Evolutionary conservation across 208 protist genomes (phyloP).

Genomic region (Entamoeba histolytica): DNA sequence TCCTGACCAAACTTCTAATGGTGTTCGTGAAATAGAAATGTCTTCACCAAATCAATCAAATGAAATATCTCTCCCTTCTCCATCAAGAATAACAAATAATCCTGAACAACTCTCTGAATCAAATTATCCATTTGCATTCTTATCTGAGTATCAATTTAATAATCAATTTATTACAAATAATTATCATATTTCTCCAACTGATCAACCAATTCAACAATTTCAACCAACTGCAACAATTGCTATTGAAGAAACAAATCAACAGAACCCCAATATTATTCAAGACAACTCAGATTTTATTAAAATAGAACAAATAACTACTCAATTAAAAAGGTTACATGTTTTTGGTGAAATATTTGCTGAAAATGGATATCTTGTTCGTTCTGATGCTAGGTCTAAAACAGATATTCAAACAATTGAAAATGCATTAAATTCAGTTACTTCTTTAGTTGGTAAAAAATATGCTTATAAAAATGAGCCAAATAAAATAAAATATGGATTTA

Average conservation of each 20-base stretch:
- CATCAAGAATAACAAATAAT: too few species aligned
- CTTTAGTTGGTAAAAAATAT: neutral
- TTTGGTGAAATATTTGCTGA: neutral
- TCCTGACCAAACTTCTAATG: too few species aligned
- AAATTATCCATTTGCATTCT: neutral
- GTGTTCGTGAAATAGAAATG: too few species aligned
- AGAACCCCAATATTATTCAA: neutral
- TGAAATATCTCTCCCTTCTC: accelerated
- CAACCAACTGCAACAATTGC: neutral
- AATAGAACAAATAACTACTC: neutral
- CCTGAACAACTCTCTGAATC: too few species aligned
- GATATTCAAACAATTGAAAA: neutral
- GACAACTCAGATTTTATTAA: neutral
- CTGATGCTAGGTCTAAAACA: neutral
- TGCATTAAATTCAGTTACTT: neutral
- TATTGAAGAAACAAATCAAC: too few species aligned
- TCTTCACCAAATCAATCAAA: too few species aligned
- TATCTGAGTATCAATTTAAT: neutral
- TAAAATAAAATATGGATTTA: neutral
- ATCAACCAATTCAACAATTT: too few species aligned
- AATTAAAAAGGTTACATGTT: neutral
- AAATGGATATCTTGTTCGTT: neutral
- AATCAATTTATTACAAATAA: too few species aligned
- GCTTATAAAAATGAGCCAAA: neutral
- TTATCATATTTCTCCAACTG: too few species aligned